Evolutionary conservation across 164 flowering plant species (phyloP).

Genomic region (Taxillus chinensis): DNA sequence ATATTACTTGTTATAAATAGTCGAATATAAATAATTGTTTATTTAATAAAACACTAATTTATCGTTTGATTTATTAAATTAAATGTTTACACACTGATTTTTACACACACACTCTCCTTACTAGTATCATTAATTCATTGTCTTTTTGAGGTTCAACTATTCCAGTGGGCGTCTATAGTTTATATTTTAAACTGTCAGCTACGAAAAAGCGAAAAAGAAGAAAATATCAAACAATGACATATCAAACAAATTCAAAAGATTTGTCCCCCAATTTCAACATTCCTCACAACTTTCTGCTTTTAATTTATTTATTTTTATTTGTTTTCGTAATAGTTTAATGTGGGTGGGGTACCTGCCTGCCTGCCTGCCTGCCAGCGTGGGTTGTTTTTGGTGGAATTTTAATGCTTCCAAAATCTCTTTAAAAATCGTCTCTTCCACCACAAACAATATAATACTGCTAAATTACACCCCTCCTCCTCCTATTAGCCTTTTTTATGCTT

Average conservation of each 20-base stretch:
- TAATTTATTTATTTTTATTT: background rate
- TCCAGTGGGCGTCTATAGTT: conserved; percentile 3
- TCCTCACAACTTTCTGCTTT: conserved; percentile 14
- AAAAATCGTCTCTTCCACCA: conserved; percentile 7
- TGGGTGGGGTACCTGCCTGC: too few relatives aligned
- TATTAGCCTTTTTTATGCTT: too few relatives aligned
- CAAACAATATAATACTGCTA: too few relatives aligned
- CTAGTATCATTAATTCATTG: background rate
- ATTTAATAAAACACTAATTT: too few relatives aligned
- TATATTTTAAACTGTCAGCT: conserved; percentile 5
- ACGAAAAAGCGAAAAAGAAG: conserved; percentile 19
- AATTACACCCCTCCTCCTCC: too few relatives aligned
- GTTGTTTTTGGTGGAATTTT: conserved; percentile 15
- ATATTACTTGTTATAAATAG: too few relatives aligned
- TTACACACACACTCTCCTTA: conserved; percentile 4
- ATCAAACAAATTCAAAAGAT: conserved; percentile 22
- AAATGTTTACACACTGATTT: background rate
- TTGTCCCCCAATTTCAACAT: conserved; percentile 30
- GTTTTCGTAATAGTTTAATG: too few relatives aligned
- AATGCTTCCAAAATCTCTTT: conserved; percentile 8
- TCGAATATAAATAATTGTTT: too few relatives aligned
- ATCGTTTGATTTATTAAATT: too few relatives aligned
- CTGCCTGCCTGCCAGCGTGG: background rate
- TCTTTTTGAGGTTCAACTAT: conserved; percentile 19
- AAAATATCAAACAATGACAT: conserved; percentile 17